Evolutionary conservation across 169 alveolate genomes (phyloP).

Genomic region (Cyclospora cayetanensis): DNA sequence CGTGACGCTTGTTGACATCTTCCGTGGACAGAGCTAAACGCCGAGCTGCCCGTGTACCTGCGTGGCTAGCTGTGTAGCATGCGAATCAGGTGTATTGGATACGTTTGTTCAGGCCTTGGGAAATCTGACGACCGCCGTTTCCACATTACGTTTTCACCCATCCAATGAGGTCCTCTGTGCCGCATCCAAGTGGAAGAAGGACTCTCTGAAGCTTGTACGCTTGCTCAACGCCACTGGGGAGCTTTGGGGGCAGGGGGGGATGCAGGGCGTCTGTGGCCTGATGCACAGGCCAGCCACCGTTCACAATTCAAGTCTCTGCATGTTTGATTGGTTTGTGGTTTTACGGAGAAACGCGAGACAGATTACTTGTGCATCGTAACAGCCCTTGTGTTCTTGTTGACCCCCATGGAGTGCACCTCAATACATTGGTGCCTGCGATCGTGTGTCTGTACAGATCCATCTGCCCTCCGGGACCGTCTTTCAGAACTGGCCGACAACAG

Average conservation of each 20-base stretch:
- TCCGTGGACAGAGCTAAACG: too few relatives aligned
- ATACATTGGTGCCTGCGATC: neutral
- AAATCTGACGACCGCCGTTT: constrained; percentile 87
- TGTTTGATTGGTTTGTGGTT: too few relatives aligned
- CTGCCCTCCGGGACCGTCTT: constrained; percentile 81
- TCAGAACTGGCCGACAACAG: constrained; percentile 83
- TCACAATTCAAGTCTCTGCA: too few relatives aligned
- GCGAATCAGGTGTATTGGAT: neutral
- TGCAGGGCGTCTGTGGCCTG: neutral
- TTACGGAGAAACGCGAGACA: too few relatives aligned
- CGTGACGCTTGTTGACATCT: too few relatives aligned
- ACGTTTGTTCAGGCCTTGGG: constrained; percentile 76
- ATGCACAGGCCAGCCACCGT: too few relatives aligned
- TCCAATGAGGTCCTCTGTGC: constrained; percentile 79
- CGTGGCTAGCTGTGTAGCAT: neutral
- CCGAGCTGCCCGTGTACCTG: too few relatives aligned
- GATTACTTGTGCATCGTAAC: too few relatives aligned
- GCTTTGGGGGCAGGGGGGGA: neutral
- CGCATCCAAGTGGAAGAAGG: constrained; percentile 88
- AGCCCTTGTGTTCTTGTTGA: too few relatives aligned
- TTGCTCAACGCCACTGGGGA: neutral
- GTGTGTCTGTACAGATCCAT: constrained; percentile 75
- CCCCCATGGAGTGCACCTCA: too few relatives aligned
- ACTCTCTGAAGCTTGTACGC: constrained; percentile 80
- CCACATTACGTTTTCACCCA: constrained; percentile 80